A percentile compares a stretch with the other conserved stretches of the same genome.
phyloP scores from a whole-genome alignment of 1,284 basidiomycete genomes.

The Irpex lacteus region DNA sequence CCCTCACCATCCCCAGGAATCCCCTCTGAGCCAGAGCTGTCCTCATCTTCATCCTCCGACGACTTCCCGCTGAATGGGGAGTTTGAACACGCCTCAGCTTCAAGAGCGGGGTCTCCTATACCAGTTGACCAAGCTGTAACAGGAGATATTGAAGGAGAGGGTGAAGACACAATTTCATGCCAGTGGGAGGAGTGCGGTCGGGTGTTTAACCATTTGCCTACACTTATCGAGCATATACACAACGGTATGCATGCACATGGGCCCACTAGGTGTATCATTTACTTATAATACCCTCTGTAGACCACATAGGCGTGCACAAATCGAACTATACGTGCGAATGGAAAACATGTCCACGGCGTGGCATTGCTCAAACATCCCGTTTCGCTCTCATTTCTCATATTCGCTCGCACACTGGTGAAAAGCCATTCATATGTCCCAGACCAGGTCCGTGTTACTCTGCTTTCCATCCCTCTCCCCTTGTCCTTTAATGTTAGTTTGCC shows the following conservation, averaged over 20 bases:
- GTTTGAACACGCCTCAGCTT: conserved; percentile 18
- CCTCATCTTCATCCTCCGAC: conserved; percentile 28
- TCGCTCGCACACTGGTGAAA: conserved; percentile 89
- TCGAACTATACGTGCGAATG: conserved; percentile 88
- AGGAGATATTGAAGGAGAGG: conserved; percentile 19
- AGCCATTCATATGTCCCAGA: conserved; percentile 81
- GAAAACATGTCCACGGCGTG: conserved; percentile 75
- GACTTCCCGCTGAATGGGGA: conserved; percentile 16
- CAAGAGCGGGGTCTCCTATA: conserved; percentile 27
- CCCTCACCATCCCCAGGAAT: conserved; percentile 33
- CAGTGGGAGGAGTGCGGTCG: conserved; percentile 77
- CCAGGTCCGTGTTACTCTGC: conserved; percentile 47
- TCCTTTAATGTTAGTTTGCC: background rate
- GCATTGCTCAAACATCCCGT: conserved; percentile 80
- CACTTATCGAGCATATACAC: conserved; percentile 78
- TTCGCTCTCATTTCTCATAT: conserved; percentile 88
- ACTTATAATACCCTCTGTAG: conserved; percentile 31
- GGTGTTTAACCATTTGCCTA: conserved; percentile 66
- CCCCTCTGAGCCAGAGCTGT: conserved; percentile 23
- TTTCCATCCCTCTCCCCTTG: conserved; percentile 19
- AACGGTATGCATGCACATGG: conserved; percentile 47
- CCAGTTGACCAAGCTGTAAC: conserved; percentile 17
- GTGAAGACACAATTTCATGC: conserved; percentile 45
- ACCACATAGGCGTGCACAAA: conserved; percentile 84
- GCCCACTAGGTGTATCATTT: background rate